Evolutionary conservation across 257 asterid genomes (phyloP), one percentile per base, ranked within the genome.

Genomic region (Gynochthodes officinalis): DNA sequence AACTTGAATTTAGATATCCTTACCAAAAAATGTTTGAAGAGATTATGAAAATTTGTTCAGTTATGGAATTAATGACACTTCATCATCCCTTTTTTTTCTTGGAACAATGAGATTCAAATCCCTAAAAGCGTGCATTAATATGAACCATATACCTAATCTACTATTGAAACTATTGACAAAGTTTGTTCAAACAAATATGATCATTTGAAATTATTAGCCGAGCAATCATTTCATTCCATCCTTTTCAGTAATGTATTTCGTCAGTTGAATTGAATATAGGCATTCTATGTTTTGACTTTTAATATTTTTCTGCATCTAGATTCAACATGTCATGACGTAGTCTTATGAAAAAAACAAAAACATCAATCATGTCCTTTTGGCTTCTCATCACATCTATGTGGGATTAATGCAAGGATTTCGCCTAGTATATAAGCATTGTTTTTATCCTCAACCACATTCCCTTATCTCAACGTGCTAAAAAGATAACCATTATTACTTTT

Each of bases 211-310:
- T 50, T 69, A 40, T 19, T 49, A 19, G 48, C 23, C 59, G 62
- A 32, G 10, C 23, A 33, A 50, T 30, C 7, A 39, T 2, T 43
- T 44, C 25, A 50, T n/a, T 7, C 3, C 52, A 50, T 23, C 32
- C 0, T 63, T n/a, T 64, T 64, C 69, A 37, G 0, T 23, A 9
- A 1, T 64, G 69, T 19, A 19, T 12, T 64, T 64, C 4, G 64
- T 55, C 64, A 58, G 27, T 58, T 28, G 15, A 27, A 58, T 28
- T 40, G 52, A 40, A 64, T 15, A 64, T 40, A 10, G 33, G 33
- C 69, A 64, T 64, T 63, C 52, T 64, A 37, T 9, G 69, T 7
- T 64, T 64, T 64, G 69, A 64, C 69, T n/a, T n/a, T n/a, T n/a
- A n/a, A n/a, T n/a, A n/a, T n/a, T n/a, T n/a, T n/a, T n/a, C 27